These are phyloP conservation scores for Epichloe uncinata DNA, from an alignment of 2,329 filamentous ascomycete species.

Conservation along the genomic window DNA sequence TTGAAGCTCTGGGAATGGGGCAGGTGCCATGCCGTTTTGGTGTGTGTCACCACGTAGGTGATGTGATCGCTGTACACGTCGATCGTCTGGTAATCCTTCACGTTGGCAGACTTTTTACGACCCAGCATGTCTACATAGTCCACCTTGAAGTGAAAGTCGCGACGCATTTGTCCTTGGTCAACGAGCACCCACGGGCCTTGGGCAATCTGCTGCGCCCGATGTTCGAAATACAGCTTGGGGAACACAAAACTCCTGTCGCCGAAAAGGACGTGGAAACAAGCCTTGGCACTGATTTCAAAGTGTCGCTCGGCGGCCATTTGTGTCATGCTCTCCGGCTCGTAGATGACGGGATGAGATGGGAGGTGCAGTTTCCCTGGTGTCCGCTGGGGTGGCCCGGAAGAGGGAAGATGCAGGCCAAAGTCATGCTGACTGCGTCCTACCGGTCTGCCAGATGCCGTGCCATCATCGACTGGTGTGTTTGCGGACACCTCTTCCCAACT, in stretches of 20 bases:
- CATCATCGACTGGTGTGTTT: conserved; percentile 44
- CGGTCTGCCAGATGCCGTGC: conserved; percentile 28
- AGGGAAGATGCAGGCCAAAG: conserved; percentile 22
- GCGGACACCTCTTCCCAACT: conserved; percentile 79
- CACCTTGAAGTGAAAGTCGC: conserved; percentile 72
- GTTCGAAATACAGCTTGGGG: conserved; percentile 77
- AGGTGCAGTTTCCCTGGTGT: conserved; percentile 61
- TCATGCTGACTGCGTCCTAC: conserved; percentile 18
- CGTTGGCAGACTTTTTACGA: conserved; percentile 43
- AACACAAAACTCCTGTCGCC: conserved; percentile 94
- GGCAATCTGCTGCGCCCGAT: conserved; percentile 63
- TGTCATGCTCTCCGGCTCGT: conserved; percentile 72
- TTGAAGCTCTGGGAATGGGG: conserved; percentile 69
- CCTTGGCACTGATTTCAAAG: conserved; percentile 86
- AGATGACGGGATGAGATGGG: conserved; percentile 66
- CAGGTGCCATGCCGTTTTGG: conserved; percentile 65
- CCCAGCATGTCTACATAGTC: conserved; percentile 53
- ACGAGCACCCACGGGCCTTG: conserved; percentile 73
- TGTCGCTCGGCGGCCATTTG: conserved; percentile 62
- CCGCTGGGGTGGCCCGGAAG: conserved; percentile 21
- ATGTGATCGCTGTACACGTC: conserved; percentile 69
- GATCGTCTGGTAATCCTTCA: conserved; percentile 75
- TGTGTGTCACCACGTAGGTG: conserved; percentile 50
- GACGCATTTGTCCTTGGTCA: conserved; percentile 56
- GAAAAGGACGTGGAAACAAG: conserved; percentile 90